Evolutionary conservation across 805 yeast species (phyloP).

Genomic region (Candida takata): DNA sequence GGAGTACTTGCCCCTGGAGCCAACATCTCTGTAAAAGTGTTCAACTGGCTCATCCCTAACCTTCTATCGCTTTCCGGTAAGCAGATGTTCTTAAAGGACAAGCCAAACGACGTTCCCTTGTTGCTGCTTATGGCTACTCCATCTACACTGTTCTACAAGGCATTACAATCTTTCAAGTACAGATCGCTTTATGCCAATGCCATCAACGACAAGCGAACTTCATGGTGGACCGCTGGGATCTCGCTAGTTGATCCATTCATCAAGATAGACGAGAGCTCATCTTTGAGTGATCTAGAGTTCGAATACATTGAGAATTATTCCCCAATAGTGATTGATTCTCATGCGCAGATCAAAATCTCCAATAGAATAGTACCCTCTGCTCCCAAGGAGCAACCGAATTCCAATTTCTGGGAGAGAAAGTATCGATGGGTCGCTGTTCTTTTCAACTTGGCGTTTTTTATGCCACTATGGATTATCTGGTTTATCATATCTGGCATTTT

Average conservation of each 20-base stretch:
- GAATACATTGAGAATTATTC: slow-evolving; percentile 44
- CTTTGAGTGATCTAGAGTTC: slow-evolving; percentile 32
- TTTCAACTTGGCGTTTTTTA: slow-evolving; percentile 38
- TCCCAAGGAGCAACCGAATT: slow-evolving; percentile 2
- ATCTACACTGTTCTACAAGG: slow-evolving; percentile 51
- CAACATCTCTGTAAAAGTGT: slow-evolving; percentile 41
- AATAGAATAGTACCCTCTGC: slow-evolving; percentile 12
- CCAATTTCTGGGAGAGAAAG: slow-evolving; percentile 31
- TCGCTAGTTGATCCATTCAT: slow-evolving; percentile 54
- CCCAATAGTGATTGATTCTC: slow-evolving; percentile 49
- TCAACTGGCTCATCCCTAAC: slow-evolving; percentile 58
- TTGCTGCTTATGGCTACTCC: slow-evolving; percentile 60
- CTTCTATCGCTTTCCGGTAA: slow-evolving; percentile 65
- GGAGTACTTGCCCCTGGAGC: slow-evolving; percentile 56
- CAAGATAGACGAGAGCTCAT: slow-evolving; percentile 35
- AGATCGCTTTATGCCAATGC: slow-evolving; percentile 66
- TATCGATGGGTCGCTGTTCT: slow-evolving; percentile 43
- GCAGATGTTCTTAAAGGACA: slow-evolving; percentile 63
- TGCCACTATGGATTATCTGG: slow-evolving; percentile 62
- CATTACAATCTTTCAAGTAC: slow-evolving; percentile 45
- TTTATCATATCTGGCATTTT: slow-evolving; percentile 39
- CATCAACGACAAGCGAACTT: slow-evolving; percentile 71
- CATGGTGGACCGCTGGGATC: slow-evolving; percentile 79
- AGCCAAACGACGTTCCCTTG: slow-evolving; percentile 38
- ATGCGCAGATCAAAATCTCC: slow-evolving; percentile 33